Conservation (phyloP, 2,329 filamentous ascomycete genomes). For the Fusarium circinatum region DNA sequence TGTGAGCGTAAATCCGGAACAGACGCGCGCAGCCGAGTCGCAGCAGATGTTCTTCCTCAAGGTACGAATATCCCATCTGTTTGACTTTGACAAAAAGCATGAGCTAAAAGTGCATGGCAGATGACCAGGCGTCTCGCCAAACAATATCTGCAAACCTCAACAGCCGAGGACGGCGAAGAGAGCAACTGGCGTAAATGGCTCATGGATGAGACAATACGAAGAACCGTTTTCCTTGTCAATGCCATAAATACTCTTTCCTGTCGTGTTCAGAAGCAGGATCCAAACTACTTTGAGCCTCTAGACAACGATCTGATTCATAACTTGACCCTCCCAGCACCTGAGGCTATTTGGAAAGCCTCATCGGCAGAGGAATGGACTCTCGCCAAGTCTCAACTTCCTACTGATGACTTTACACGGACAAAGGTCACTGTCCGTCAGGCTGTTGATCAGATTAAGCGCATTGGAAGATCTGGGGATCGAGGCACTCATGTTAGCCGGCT, state of each 20-base stretch:
- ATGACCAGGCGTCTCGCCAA: neutral
- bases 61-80: rapidly evolving
- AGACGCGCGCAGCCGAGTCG: neutral
- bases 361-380: neutral
- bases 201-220: neutral
- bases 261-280: neutral
- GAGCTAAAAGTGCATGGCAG: neutral
- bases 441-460: neutral
- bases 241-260: neutral
- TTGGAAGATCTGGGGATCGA: neutral
- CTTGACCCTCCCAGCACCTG: neutral
- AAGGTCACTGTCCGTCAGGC: neutral
- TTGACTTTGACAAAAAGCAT: rapidly evolving
- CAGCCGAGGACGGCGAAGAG: neutral
- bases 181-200: neutral
- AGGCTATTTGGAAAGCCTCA: neutral
- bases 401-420: neutral
- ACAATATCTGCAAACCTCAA: neutral
- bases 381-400: neutral
- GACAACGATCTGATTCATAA: neutral
- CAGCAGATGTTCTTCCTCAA: neutral
- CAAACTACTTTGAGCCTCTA: neutral
- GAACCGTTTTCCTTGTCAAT: neutral
- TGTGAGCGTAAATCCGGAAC: neutral
- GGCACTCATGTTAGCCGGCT: neutral